phyloP scores from a whole-genome alignment of 2,329 filamentous ascomycete genomes.

The Colletotrichum neosansevieriae region DNA sequence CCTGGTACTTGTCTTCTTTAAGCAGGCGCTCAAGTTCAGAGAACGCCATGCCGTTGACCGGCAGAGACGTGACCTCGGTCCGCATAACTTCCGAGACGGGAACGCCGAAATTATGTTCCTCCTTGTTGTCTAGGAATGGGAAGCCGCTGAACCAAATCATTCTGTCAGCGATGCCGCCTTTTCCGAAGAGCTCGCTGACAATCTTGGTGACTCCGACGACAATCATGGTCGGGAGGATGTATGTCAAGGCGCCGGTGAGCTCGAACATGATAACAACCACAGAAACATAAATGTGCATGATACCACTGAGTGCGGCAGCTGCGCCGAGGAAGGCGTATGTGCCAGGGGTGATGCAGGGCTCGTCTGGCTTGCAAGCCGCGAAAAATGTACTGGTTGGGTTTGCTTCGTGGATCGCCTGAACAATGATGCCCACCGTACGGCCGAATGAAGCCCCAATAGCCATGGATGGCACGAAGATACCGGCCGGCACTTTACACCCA shows the following conservation, averaged over 20 bases:
- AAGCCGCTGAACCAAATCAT: conserved; percentile 99
- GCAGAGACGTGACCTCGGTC: conserved; percentile 78
- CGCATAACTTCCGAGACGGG: conserved; percentile 94
- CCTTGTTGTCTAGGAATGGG: conserved; percentile 96
- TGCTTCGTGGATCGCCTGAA: conserved; percentile 87
- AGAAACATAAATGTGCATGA: conserved; percentile 98
- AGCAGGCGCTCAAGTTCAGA: conserved; percentile 83
- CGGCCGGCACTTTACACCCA: conserved; percentile 96
- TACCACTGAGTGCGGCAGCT: conserved; percentile 89
- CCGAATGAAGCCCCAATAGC: conserved; percentile 95
- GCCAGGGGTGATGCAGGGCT: conserved; percentile 95
- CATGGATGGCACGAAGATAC: conserved; percentile 99
- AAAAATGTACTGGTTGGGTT: conserved; percentile 89
- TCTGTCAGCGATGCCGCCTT: conserved; percentile 94
- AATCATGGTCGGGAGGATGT: conserved; percentile 98
- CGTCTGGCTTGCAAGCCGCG: conserved; percentile 87
- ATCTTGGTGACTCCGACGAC: conserved; percentile 97
- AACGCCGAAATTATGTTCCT: conserved; percentile 96
- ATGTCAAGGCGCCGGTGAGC: conserved; percentile 94
- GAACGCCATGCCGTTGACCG: conserved; percentile 79
- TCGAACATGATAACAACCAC: conserved; percentile 99
- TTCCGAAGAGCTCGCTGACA: conserved; percentile 90
- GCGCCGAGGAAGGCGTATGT: conserved; percentile 97
- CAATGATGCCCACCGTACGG: conserved; percentile 91
- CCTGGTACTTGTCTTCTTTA: conserved; percentile 84